Evolutionary conservation across 2,329 filamentous ascomycete species (phyloP).

Genomic region (Arthrocladium fulminans): DNA sequence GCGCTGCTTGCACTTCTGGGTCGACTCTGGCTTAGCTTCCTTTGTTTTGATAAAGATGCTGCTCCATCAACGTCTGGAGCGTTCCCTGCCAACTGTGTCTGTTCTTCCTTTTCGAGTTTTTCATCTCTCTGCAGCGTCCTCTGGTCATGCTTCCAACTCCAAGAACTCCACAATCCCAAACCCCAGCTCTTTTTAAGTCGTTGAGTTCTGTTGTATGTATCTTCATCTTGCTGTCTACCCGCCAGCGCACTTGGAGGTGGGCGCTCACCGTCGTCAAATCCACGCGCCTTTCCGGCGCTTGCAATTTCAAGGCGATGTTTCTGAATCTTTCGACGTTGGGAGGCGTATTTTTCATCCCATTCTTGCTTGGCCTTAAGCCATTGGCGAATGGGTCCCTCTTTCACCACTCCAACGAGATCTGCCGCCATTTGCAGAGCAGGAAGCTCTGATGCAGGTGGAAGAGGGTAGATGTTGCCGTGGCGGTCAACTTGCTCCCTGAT

Average conservation of each 20-base stretch:
- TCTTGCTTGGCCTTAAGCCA: slow-evolving; percentile 69
- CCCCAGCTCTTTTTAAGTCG: slow-evolving; percentile 60
- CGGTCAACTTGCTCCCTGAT: slow-evolving; percentile 79
- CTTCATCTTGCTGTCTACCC: slow-evolving; percentile 46
- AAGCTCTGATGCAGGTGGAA: slow-evolving; percentile 57
- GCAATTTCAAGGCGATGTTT: slow-evolving; percentile 66
- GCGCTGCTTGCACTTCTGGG: slow-evolving; percentile 10
- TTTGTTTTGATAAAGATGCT: background rate
- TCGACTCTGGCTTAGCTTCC: slow-evolving; percentile 9
- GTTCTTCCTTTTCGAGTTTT: slow-evolving; percentile 1
- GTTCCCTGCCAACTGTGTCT: background rate
- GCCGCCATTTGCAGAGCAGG: slow-evolving; percentile 56
- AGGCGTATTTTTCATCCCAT: slow-evolving; percentile 65
- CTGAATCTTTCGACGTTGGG: slow-evolving; percentile 61
- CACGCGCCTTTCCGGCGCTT: slow-evolving; percentile 55
- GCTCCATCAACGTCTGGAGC: background rate
- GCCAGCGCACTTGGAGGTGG: slow-evolving; percentile 80
- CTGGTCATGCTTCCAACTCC: slow-evolving; percentile 85
- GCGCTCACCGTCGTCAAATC: slow-evolving; percentile 60
- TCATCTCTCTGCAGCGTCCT: slow-evolving; percentile 47
- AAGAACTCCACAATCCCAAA: slow-evolving; percentile 73
- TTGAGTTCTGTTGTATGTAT: slow-evolving; percentile 25
- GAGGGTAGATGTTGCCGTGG: slow-evolving; percentile 62
- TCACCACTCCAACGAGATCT: slow-evolving; percentile 66
- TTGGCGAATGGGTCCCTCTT: slow-evolving; percentile 67